These are phyloP conservation scores for Alternaria solani DNA, from an alignment of 2,329 filamentous ascomycete genomes.

Conservation along the genomic window DNA sequence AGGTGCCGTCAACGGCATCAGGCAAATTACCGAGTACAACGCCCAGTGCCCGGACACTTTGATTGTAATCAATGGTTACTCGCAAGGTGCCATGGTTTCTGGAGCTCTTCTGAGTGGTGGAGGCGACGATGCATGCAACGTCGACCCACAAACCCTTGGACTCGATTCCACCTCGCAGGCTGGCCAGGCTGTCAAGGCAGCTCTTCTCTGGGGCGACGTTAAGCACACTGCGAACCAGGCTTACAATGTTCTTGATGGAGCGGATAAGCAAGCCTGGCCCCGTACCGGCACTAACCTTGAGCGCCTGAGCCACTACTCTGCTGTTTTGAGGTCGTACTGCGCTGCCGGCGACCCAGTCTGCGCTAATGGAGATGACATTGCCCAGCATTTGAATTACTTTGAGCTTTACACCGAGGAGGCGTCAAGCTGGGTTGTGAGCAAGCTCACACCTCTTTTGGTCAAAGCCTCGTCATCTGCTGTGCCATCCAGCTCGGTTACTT, in stretches of 20 bases:
- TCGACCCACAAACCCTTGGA: conserved; percentile 6
- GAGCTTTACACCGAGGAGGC: conserved; percentile 13
- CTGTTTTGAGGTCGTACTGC: conserved; percentile 15
- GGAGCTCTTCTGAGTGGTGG: conserved; percentile 12
- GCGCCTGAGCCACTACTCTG: conserved; percentile 6
- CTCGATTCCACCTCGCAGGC: conserved; percentile 6
- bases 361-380: background rate
- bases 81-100: conserved; percentile 13
- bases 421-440: conserved; percentile 10
- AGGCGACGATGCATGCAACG: conserved; percentile 11
- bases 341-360: conserved; percentile 13
- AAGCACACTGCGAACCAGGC: conserved; percentile 14
- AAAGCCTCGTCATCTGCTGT: conserved; percentile 6
- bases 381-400: conserved; percentile 16
- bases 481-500: conserved; percentile 3
- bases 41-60: conserved; percentile 9
- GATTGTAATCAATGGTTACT: conserved; percentile 14
- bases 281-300: conserved; percentile 13
- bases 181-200: conserved; percentile 14
- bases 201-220: conserved; percentile 12
- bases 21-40: conserved; percentile 18
- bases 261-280: conserved; percentile 12
- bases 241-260: conserved; percentile 18
- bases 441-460: conserved; percentile 10
- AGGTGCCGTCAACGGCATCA: conserved; percentile 12